Conservation (phyloP, 768 basidiomycete species). For the Boletus sp. region DNA sequence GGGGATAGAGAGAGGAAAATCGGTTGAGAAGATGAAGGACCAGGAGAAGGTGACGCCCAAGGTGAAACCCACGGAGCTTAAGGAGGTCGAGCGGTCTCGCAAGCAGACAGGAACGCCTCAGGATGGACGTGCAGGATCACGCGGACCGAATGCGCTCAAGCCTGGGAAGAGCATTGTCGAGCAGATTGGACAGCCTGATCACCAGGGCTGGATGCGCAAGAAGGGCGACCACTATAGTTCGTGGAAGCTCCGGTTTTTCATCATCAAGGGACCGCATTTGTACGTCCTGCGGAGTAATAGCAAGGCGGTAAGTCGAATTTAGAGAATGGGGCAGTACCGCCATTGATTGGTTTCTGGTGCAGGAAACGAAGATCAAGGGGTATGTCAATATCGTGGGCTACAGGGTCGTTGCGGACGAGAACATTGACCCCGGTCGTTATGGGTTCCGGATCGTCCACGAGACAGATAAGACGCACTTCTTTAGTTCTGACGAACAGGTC, state of each 20-base stretch:
- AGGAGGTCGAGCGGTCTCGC: conserved; percentile 43
- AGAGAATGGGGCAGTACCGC: neutral
- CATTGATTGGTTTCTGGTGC: neutral
- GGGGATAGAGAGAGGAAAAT: conserved; percentile 23
- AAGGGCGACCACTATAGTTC: conserved; percentile 88
- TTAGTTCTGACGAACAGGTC: conserved; percentile 85
- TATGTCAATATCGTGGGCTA: conserved; percentile 90
- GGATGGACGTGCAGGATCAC: conserved; percentile 17
- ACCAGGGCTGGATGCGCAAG: conserved; percentile 94
- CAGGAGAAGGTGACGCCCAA: conserved; percentile 20
- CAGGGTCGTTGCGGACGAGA: conserved; percentile 91
- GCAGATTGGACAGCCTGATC: conserved; percentile 89
- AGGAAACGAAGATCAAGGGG: conserved; percentile 97
- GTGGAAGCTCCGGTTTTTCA: conserved; percentile 91
- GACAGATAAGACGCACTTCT: conserved; percentile 80
- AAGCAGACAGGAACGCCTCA: conserved; percentile 48
- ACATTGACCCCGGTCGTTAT: conserved; percentile 86
- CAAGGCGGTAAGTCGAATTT: conserved; percentile 34
- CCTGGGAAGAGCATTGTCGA: conserved; percentile 75
- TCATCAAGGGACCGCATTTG: conserved; percentile 87
- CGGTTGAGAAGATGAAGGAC: conserved; percentile 19
- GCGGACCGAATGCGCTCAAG: conserved; percentile 40
- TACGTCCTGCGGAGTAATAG: conserved; percentile 82
- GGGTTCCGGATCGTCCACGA: conserved; percentile 95
- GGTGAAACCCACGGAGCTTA: conserved; percentile 21